Evolutionary conservation across 164 flowering plant genomes (phyloP), one percentile per base, ranked within the genome.

Genomic region (Vitis rupestris): DNA sequence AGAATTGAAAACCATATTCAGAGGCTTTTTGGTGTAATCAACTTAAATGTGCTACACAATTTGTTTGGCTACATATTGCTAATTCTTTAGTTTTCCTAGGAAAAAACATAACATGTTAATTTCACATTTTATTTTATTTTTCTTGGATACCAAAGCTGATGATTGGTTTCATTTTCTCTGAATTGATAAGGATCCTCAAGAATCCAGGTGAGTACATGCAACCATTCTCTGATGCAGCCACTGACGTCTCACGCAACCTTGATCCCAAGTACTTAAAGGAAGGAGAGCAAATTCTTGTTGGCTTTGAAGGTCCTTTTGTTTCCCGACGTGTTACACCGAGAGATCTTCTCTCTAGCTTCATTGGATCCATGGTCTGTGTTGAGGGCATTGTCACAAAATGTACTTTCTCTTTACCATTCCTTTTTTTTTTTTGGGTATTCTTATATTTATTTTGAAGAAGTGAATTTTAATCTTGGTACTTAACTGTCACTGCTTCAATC

Each of bases 341-440:
- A 66, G 99, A 93, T 14, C 95, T 96, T 8, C 89, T 96, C 16
- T 93, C 98, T 14, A 75, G 81, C 23, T 96, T 88, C 75, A 91
- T 96, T 66, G 99, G 99, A 13, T 88, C 99, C 50, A 89, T 96
- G 97, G 97, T 96, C 67, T 88, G 97, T 58, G 97, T 96, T 9
- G 95, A 90, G 67, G 99, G 99, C 70, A 96, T 96, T 64, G 85
- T 96, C 70, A 96, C 99, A 50, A 90, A 89, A 88, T 93, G 99
- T 93, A 86, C 8, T 59, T 13, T 63, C 23, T 55, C 52, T 27
- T 37, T 57, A 27, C 54, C 63, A 10, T 53, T 48, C 62, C 52
- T 52, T 16, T 23, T 4, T 31, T 31, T 3, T 31, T 30, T 55
- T 47, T 63, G 51, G 19, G 7, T 3, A 51, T 29, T 44, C 47